Conservation (phyloP, 331 rosid genomes). For the Stylosanthes scabra region DNA sequence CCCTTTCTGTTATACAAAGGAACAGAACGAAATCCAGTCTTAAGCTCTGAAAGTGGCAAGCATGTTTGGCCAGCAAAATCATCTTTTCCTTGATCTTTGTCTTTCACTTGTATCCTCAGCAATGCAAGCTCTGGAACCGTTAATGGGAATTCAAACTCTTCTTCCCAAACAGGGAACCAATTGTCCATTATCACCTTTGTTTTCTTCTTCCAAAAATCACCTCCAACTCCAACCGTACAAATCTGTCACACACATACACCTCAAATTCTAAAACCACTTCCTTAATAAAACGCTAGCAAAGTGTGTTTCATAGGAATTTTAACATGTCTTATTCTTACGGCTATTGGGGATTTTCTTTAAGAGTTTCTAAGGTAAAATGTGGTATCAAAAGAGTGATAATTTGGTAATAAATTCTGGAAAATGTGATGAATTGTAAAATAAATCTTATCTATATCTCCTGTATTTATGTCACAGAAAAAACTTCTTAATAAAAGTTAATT, state of each 20-base stretch:
- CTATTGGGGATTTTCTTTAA: too few species aligned
- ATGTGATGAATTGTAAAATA: too few species aligned
- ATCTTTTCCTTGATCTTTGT: conserved; percentile 60
- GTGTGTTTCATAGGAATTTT: too few species aligned
- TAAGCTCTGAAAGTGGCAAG: conserved; percentile 76
- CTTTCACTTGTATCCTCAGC: conserved; percentile 71
- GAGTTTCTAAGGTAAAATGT: too few species aligned
- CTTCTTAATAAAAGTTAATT: too few species aligned
- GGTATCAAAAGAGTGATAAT: too few species aligned
- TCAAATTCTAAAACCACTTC: background rate
- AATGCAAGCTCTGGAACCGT: conserved; percentile 80
- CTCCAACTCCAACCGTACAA: conserved; percentile 68
- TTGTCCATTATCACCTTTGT: conserved; percentile 63
- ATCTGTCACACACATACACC: conserved; percentile 53
- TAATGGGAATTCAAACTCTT: conserved; percentile 71
- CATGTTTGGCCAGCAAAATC: conserved; percentile 88
- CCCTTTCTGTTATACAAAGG: conserved; percentile 70
- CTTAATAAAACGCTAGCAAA: background rate
- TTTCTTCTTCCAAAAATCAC: conserved; percentile 63
- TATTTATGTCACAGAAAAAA: too few species aligned
- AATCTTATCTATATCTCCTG: too few species aligned
- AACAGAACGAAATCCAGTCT: conserved; percentile 67
- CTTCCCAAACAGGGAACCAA: conserved; percentile 85
- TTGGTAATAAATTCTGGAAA: too few species aligned
- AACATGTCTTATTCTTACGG: too few species aligned